Conservation (phyloP, 371 early-diverging fungal genomes). For the Circinella minor region DNA sequence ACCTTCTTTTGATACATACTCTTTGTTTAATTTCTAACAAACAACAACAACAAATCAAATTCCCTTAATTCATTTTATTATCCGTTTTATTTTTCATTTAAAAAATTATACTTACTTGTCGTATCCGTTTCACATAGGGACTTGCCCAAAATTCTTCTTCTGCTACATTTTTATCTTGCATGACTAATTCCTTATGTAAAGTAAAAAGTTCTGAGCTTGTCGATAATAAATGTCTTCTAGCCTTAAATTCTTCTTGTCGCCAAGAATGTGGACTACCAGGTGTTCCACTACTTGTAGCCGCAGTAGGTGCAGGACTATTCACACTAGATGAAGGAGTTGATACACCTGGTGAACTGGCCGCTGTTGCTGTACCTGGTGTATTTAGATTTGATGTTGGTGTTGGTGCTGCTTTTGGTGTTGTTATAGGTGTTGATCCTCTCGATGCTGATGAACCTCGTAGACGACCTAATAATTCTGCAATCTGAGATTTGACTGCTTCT, state of each 20-base stretch:
- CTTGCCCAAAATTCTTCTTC: slow-evolving; percentile 95
- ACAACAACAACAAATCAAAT: no score
- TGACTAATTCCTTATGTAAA: slow-evolving; percentile 83
- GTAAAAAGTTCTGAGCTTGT: slow-evolving; percentile 71
- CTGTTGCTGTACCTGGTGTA: slow-evolving; percentile 19
- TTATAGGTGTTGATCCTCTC: slow-evolving; percentile 7
- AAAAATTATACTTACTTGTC: slow-evolving; percentile 26
- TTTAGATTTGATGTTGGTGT: slow-evolving; percentile 7
- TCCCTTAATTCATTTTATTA: no score
- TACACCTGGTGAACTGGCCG: slow-evolving; percentile 24
- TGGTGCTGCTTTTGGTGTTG: slow-evolving; percentile 12
- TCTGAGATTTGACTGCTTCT: slow-evolving; percentile 59
- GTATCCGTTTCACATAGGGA: slow-evolving; percentile 62
- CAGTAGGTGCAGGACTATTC: slow-evolving; percentile 17
- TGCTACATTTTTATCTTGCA: slow-evolving; percentile 66
- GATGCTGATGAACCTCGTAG: slow-evolving; percentile 30
- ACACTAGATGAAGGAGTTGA: slow-evolving; percentile 32
- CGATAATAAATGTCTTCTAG: slow-evolving; percentile 66
- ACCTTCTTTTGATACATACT: slow-evolving; percentile 68
- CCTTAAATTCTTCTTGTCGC: slow-evolving; percentile 60
- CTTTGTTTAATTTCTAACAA: slow-evolving; percentile 69
- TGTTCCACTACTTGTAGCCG: neutral
- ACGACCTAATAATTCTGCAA: slow-evolving; percentile 53
- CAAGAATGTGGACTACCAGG: slow-evolving; percentile 23
- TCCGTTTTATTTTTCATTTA: no score